These are phyloP conservation scores for Truncatella angustata DNA, from an alignment of 2,329 filamentous ascomycete species.

Conservation along the genomic window DNA sequence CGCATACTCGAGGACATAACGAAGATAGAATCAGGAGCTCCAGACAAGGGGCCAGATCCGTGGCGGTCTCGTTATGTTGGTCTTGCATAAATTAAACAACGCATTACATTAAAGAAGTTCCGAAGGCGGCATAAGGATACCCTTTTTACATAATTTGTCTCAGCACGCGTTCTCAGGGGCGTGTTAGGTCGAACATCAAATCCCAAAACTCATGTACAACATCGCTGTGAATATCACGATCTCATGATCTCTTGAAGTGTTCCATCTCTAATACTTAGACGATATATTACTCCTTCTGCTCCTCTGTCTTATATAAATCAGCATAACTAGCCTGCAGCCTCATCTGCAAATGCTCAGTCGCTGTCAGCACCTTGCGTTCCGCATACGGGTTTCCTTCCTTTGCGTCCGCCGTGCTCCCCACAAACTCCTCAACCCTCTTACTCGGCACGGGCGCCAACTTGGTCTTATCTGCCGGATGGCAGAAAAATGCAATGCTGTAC, in stretches of 20 bases:
- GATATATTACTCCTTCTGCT: no score
- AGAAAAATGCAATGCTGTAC: constrained; percentile 69
- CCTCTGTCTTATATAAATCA: constrained; percentile 46
- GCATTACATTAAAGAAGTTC: constrained; percentile 1
- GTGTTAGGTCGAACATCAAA: constrained; percentile 58
- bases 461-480: constrained; percentile 57
- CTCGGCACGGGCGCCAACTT: constrained; percentile 60
- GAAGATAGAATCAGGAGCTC: constrained; percentile 34
- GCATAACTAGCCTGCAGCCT: constrained; percentile 59
- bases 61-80: constrained; percentile 45
- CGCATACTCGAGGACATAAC: constrained; percentile 39
- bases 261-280: no score
- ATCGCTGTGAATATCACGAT: constrained; percentile 64
- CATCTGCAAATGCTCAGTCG: constrained; percentile 62
- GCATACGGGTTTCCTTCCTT: constrained; percentile 44
- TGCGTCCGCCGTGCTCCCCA: constrained; percentile 14
- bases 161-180: constrained; percentile 26
- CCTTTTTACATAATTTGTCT: not conserved
- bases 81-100: constrained; percentile 29
- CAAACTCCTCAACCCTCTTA: constrained; percentile 46
- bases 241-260: constrained; percentile 50
- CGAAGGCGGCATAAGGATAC: not conserved
- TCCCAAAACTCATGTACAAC: constrained; percentile 57
- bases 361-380: constrained; percentile 57
- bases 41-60: constrained; percentile 36